Conservation (phyloP, 2,329 filamentous ascomycete species). For the Colletotrichum falcatum region DNA sequence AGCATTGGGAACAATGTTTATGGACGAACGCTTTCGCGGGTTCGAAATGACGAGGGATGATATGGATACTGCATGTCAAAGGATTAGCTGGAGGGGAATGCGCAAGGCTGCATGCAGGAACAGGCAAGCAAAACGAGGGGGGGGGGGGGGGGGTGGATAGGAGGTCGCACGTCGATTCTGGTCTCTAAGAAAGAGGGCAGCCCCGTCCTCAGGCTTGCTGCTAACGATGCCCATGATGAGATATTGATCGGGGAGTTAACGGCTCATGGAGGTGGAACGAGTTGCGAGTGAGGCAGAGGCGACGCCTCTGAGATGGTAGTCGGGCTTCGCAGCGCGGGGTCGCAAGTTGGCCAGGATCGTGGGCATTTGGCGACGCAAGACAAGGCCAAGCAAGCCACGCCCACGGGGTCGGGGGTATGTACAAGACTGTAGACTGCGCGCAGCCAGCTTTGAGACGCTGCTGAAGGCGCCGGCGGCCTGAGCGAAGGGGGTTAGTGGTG, state of each 20-base stretch:
- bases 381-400: constrained; percentile 40
- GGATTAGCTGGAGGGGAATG: constrained; percentile 40
- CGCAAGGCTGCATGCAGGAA: constrained; percentile 38
- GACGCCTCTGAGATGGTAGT: constrained; percentile 21
- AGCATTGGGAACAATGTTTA: constrained; percentile 85
- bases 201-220: constrained; percentile 88
- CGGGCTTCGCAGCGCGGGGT: constrained; percentile 41
- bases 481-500: constrained; percentile 18
- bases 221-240: constrained; percentile 89
- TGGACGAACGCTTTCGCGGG: constrained; percentile 79
- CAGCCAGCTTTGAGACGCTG: constrained; percentile 33
- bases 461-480: constrained; percentile 25
- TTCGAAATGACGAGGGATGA: constrained; percentile 86
- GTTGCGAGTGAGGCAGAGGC: constrained; percentile 18
- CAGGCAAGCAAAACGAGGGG: constrained; percentile 36
- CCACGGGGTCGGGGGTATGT: constrained; percentile 33
- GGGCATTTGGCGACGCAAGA: constrained; percentile 41
- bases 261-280: constrained; percentile 29
- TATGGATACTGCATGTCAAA: constrained; percentile 78
- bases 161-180: constrained; percentile 83
- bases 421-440: constrained; percentile 33
- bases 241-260: constrained; percentile 40
- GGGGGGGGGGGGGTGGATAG: constrained; percentile 43
- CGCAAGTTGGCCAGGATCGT: constrained; percentile 39
- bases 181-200: constrained; percentile 86